Percentiles rank a stretch among this genome's conserved stretches.
phyloP scores from a whole-genome alignment of 2,329 filamentous ascomycete genomes.

The Biscogniauxia sp. region DNA sequence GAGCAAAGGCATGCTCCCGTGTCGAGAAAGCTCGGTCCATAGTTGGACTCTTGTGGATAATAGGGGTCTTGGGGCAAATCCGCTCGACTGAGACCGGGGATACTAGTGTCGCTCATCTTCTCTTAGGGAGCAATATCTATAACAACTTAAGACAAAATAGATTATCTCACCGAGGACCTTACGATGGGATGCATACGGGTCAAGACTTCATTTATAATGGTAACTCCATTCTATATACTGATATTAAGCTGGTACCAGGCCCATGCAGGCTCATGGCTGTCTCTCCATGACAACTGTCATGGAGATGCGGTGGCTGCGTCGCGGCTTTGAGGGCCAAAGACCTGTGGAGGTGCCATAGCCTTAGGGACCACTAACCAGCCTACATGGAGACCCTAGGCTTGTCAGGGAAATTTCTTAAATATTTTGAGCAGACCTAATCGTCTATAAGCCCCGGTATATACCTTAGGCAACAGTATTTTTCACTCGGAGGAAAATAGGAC shows the following conservation, averaged over 20 bases:
- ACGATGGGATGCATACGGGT: neutral
- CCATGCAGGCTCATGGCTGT: neutral
- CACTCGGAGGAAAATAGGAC: neutral
- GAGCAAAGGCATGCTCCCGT: constrained; percentile 37
- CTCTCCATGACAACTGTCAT: neutral
- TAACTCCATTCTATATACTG: neutral
- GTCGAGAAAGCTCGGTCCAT: constrained; percentile 38
- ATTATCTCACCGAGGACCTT: neutral
- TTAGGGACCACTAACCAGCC: neutral
- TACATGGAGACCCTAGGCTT: no score
- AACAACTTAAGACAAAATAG: neutral
- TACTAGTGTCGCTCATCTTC: neutral
- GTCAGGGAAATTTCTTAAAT: no score
- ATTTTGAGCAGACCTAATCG: no score
- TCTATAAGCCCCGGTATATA: no score
- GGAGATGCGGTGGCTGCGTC: neutral
- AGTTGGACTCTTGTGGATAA: constrained; percentile 25
- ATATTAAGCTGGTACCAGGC: neutral
- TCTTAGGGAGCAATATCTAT: neutral
- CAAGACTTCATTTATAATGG: neutral
- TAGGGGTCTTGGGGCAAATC: constrained; percentile 37
- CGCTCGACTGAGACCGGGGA: neutral
- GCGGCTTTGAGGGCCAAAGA: neutral
- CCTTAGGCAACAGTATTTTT: no score
- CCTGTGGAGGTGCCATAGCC: neutral